These are phyloP conservation scores for Entamoeba invadens DNA, from an alignment of 208 protist species.

Conservation along the genomic window DNA sequence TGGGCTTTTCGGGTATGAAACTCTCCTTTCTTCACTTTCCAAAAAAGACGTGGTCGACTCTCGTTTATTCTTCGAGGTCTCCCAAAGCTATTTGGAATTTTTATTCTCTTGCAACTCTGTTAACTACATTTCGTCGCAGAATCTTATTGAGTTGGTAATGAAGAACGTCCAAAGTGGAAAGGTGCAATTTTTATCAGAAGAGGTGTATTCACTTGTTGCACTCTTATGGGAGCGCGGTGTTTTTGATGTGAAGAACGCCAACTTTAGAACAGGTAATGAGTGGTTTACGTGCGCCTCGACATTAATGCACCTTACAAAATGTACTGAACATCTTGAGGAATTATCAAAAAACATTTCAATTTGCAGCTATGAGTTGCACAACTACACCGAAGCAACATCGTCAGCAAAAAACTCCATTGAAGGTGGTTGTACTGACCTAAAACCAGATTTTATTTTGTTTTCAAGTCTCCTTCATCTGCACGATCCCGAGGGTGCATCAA, in stretches of 20 bases:
- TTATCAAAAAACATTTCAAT: not conserved
- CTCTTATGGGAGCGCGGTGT: not conserved
- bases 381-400: not conserved
- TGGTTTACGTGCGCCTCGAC: not conserved
- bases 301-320: not conserved
- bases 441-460: not conserved
- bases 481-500: not conserved
- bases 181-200: not conserved
- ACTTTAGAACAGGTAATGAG: not conserved
- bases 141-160: not conserved
- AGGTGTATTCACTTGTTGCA: not conserved
- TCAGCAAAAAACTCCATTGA: not conserved
- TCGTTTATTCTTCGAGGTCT: not conserved
- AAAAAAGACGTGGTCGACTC: not conserved
- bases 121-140: not conserved
- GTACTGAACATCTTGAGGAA: not conserved
- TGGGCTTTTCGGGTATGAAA: not conserved
- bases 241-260: not conserved
- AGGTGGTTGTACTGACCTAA: not conserved
- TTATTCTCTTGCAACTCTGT: not conserved
- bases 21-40: not conserved
- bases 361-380: not conserved
- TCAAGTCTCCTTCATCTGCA: not conserved
- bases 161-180: not conserved
- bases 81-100: not conserved